Evolutionary conservation across 2,329 filamentous ascomycete species (phyloP), one percentile per base, ranked within the genome.

Genomic region (Bisporella sp.): DNA sequence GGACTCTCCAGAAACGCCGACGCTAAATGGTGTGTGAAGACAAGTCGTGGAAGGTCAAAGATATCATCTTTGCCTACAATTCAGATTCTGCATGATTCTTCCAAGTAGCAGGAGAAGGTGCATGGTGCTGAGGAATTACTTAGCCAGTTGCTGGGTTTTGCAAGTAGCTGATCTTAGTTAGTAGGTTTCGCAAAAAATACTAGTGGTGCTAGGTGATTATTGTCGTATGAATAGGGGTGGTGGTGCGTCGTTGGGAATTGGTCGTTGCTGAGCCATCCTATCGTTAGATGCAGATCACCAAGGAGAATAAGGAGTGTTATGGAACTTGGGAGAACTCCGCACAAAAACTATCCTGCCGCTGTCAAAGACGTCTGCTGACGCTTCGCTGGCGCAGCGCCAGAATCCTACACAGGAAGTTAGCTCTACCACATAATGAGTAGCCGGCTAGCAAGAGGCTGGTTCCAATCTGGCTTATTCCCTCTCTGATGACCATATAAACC

Each of bases 281-380:
- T 51, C 54, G 52, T 65, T 64, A 64, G 61, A 62, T 57, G 53
- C 49, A 53, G 54, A 30, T 42, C 6, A 45, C 60, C 57, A 63
- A 60, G 52, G 49, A 50, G 45, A 55, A 50, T 52, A 58, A 53
- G 50, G 52, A 56, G 49, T 39, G 52, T 51, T 49, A 51, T 39
- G 40, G 41, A 47, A 33, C 48, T 41, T 53, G 37, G 48, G 42
- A 31, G 9, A 13, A 13, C 48, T 55, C 59, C 61, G 57, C 62
- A 66, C 62, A 62, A 52, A 55, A 52, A 52, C 54, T 57, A 64
- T 54, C 62, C 62, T 45, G 57, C 57, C 46, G 61, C 60, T 46
- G 57, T 59, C 40, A 63, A 53, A 3, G 60, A 61, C 3, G 59
- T 63, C 42, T 67, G 63, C 52, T 64, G 64, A 59, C 64, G 62